phyloP scores from a whole-genome alignment of 805 yeast species.

The Scheffersomyces coipomensis region DNA sequence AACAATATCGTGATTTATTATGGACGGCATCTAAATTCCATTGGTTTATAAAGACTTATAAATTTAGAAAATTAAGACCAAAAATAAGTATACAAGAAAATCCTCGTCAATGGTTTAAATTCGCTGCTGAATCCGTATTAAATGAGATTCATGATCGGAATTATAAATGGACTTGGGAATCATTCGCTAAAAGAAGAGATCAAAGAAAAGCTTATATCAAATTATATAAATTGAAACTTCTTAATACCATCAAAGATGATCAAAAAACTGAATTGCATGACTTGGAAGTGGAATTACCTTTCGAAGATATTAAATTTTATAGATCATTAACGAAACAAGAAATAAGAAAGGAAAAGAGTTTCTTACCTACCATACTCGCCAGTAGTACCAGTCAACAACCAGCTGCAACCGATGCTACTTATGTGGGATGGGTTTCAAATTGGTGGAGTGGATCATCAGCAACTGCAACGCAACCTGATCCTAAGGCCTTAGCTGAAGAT shows the following conservation, averaged over 20 bases:
- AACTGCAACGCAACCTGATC: conserved; percentile 2
- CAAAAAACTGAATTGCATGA: conserved; percentile 41
- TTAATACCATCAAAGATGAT: conserved; percentile 21
- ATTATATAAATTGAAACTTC: conserved; percentile 64
- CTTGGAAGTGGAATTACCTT: conserved; percentile 60
- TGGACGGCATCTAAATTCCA: conserved; percentile 81
- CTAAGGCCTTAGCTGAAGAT: conserved; percentile 5
- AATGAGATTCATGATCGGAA: conserved; percentile 80
- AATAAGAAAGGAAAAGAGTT: conserved; percentile 51
- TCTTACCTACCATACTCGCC: not conserved
- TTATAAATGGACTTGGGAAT: conserved; percentile 87
- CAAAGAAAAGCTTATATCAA: conserved; percentile 65
- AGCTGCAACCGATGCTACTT: conserved; percentile 9
- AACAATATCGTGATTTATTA: conserved; percentile 78
- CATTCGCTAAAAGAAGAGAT: conserved; percentile 67
- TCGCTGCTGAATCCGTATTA: conserved; percentile 73
- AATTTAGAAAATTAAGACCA: conserved; percentile 74
- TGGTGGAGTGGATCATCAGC: conserved; percentile 55
- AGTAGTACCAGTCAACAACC: conserved; percentile 3
- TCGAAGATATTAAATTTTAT: conserved; percentile 82
- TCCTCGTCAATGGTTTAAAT: conserved; percentile 80
- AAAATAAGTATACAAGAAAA: conserved; percentile 48
- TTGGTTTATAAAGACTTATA: conserved; percentile 72
- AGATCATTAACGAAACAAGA: conserved; percentile 75
- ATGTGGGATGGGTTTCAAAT: conserved; percentile 64